phyloP scores from a whole-genome alignment of 176 grass and related monocot species.

The Aechmea fasciata region DNA sequence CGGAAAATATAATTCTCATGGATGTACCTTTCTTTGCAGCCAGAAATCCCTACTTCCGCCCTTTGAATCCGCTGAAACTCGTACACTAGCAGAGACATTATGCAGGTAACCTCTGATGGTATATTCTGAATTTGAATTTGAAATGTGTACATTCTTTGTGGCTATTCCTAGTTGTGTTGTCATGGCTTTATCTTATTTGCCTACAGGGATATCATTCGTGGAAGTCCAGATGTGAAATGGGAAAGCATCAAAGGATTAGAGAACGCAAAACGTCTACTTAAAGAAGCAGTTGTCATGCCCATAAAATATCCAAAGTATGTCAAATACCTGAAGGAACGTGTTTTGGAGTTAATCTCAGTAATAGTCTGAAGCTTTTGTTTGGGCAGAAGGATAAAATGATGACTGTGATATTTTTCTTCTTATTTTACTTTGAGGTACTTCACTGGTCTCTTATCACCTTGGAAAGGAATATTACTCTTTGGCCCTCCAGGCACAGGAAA shows the following conservation, averaged over 20 bases:
- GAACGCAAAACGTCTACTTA: conserved; percentile 79
- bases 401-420: background rate
- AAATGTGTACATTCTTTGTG: background rate
- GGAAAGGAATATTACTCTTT: conserved; percentile 56
- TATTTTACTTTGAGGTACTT: conserved; percentile 35
- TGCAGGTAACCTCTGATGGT: conserved; percentile 40
- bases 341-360: background rate
- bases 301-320: conserved; percentile 99
- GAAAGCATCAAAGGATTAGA: conserved; percentile 96
- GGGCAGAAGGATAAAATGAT: background rate
- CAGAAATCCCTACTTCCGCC: conserved; percentile 76
- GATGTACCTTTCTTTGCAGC: conserved; percentile 34
- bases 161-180: background rate
- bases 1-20: background rate
- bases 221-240: conserved; percentile 97
- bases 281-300: conserved; percentile 94
- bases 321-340: conserved; percentile 7
- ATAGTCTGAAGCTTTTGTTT: background rate
- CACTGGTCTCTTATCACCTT: conserved; percentile 42
- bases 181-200: background rate
- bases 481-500: conserved; percentile 44
- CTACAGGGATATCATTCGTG: conserved; percentile 75
- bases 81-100: conserved; percentile 72
- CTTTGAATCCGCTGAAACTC: conserved; percentile 81
- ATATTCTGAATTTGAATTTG: background rate